These are phyloP conservation scores for Neonectria ditissima DNA, from an alignment of 2,329 filamentous ascomycete species.

Conservation along the genomic window DNA sequence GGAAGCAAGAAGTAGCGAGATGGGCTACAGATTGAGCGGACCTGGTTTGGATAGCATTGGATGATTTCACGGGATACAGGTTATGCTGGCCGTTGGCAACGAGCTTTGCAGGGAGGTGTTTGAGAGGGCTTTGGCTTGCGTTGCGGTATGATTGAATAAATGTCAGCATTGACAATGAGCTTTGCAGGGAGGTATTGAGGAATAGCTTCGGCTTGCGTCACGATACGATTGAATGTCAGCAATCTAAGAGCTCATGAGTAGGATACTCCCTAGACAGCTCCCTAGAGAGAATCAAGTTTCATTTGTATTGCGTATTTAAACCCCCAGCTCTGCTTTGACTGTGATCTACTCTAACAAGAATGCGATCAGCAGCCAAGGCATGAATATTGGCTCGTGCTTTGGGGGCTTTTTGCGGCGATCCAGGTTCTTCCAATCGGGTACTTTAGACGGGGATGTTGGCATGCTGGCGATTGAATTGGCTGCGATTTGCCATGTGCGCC, in stretches of 20 bases:
- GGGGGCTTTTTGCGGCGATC: too few species aligned
- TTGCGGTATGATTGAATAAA: neutral
- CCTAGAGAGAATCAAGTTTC: neutral
- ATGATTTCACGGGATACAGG: neutral
- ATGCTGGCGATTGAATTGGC: neutral
- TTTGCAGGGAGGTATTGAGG: neutral
- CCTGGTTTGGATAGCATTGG: neutral
- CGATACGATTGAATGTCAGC: neutral
- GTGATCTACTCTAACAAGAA: neutral
- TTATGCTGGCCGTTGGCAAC: neutral
- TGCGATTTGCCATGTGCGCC: neutral
- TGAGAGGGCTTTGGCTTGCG: neutral
- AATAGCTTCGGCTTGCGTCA: neutral
- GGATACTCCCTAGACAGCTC: too few species aligned
- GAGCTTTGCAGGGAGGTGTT: neutral
- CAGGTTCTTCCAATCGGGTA: neutral
- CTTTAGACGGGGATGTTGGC: too few species aligned
- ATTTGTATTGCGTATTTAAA: neutral
- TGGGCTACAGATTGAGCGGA: neutral
- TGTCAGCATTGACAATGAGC: neutral
- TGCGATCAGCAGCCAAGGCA: conserved; percentile 4
- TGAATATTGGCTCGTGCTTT: neutral
- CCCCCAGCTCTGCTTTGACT: neutral
- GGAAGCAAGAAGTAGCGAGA: neutral
- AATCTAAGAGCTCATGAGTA: neutral